Percentiles rank a stretch among this genome's conserved stretches.
These are phyloP conservation scores for Omphalotus guepiniiformis DNA, from an alignment of 768 basidiomycete genomes.

Conservation along the genomic window DNA sequence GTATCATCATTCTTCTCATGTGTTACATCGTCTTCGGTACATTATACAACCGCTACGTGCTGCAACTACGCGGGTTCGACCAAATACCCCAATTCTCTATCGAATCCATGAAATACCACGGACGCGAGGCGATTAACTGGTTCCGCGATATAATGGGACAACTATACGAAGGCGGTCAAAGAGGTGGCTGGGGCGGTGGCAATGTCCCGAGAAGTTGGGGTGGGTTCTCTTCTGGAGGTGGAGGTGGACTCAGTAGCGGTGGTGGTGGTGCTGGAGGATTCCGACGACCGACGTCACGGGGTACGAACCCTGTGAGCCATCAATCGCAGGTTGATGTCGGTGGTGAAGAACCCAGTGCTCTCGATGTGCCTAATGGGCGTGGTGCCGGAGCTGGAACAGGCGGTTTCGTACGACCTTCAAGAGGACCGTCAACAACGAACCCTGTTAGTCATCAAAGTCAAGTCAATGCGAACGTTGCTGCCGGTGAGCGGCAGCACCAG, in stretches of 20 bases:
- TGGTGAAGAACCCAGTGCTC: slow-evolving; percentile 14
- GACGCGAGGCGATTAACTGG: slow-evolving; percentile 39
- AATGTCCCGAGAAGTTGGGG: slow-evolving; percentile 14
- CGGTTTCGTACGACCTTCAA: slow-evolving; percentile 25
- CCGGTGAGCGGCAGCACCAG: slow-evolving; percentile 1
- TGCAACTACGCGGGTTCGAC: slow-evolving; percentile 66
- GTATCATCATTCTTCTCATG: slow-evolving; percentile 52
- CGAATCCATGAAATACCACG: slow-evolving; percentile 48
- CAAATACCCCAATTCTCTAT: slow-evolving; percentile 65
- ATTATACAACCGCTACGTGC: slow-evolving; percentile 75
- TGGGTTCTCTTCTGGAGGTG: not conserved
- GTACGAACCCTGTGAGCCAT: slow-evolving; percentile 38
- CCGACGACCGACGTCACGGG: slow-evolving; percentile 11
- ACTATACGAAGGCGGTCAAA: slow-evolving; percentile 11
- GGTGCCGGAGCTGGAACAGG: slow-evolving; percentile 1
- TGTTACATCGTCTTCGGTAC: slow-evolving; percentile 65
- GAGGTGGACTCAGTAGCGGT: slow-evolving; percentile 17
- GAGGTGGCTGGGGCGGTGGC: slow-evolving; percentile 21
- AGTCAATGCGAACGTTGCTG: not conserved
- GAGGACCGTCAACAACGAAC: slow-evolving; percentile 9
- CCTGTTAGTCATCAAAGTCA: slow-evolving; percentile 17
- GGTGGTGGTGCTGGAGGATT: not conserved
- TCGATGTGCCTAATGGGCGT: slow-evolving; percentile 16
- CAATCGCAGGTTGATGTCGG: slow-evolving; percentile 24
- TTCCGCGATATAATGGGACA: slow-evolving; percentile 23